Evolutionary conservation across 2,329 filamentous ascomycete species (phyloP), one percentile per base, ranked within the genome.

Genomic region (Aspergillus sp.): DNA sequence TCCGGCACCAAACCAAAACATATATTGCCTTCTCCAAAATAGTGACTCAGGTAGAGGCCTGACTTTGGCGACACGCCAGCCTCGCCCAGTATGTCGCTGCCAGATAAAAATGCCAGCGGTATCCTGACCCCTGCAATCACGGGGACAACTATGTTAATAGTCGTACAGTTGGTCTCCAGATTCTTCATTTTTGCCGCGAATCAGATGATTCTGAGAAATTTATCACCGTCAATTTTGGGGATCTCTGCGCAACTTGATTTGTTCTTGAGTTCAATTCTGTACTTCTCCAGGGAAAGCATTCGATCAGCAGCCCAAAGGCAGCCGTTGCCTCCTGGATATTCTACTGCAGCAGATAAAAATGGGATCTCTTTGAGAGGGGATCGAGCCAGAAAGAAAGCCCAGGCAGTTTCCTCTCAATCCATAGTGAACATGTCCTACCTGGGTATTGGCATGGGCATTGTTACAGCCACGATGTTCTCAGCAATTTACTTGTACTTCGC

Each of bases 241-340:
- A 82, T 96, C 5, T 89, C 93, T 2, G 89, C 93, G 0, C 95
- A 97, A 73, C 83, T 99, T 3, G 95, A 99, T 68, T 86, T 98
- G 1, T 97, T 93, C 73, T 93, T 93, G 59, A 89, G 96, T 45
- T 91, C 92, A 0, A 88, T 96, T n/a, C 82, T 99, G 0, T 97
- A 96, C 75, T 98, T 99, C 69, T 89, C 95, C 0, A 85, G 95
- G 40, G 95, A 99, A 76, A 93, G 89, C 68, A 79, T 98, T 49
- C 88, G 95, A 15, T 89, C 96, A n/a, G 92, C 93, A 24, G 85
- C 96, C 37, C 93, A 98, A 75, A 84, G 95, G 51, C 89, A 93
- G 65, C 77, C 79, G 13, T 64, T 74, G n/a, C 70, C 61, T 41
- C 45, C 46, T 33, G 17, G 13, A 54, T 50, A 52, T 62, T 62